phyloP scores from a whole-genome alignment of 176 grass and related monocot species.

The Aegilops sharonensis region DNA sequence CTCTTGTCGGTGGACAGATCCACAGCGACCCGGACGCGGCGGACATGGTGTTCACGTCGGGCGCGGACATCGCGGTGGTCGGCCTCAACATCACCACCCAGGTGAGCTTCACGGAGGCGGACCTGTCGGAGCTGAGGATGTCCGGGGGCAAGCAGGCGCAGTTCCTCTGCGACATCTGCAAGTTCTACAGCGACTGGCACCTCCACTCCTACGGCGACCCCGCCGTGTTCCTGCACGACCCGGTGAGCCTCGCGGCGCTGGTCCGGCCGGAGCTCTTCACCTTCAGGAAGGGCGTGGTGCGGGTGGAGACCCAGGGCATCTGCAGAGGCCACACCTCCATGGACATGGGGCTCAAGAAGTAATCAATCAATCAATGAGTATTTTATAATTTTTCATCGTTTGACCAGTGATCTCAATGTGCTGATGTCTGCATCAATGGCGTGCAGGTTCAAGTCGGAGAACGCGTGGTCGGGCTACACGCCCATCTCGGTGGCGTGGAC shows the following conservation, averaged over 20 bases:
- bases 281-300: slow-evolving; percentile 76
- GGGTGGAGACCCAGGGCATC: slow-evolving; percentile 85
- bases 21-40: slow-evolving; percentile 80
- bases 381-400: not conserved
- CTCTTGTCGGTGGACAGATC: slow-evolving; percentile 33
- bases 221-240: slow-evolving; percentile 78
- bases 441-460: slow-evolving; percentile 67
- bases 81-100: slow-evolving; percentile 88
- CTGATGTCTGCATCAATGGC: not conserved
- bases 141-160: slow-evolving; percentile 51
- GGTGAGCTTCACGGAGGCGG: slow-evolving; percentile 58
- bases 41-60: slow-evolving; percentile 89
- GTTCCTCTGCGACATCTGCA: slow-evolving; percentile 74
- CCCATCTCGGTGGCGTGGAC: slow-evolving; percentile 86
- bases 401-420: not conserved
- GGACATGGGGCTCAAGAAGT: slow-evolving; percentile 77
- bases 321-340: slow-evolving; percentile 74
- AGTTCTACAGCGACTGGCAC: slow-evolving; percentile 81
- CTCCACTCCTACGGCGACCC: slow-evolving; percentile 47
- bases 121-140: slow-evolving; percentile 61
- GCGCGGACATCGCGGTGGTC: slow-evolving; percentile 70
- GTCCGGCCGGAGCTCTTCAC: slow-evolving; percentile 64
- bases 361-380: not conserved
- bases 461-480: slow-evolving; percentile 63
- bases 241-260: slow-evolving; percentile 60